Percentiles rank a stretch among this genome's conserved stretches.
phyloP scores from a whole-genome alignment of 2,329 filamentous ascomycete genomes.

The Cyanodermella asteris region DNA sequence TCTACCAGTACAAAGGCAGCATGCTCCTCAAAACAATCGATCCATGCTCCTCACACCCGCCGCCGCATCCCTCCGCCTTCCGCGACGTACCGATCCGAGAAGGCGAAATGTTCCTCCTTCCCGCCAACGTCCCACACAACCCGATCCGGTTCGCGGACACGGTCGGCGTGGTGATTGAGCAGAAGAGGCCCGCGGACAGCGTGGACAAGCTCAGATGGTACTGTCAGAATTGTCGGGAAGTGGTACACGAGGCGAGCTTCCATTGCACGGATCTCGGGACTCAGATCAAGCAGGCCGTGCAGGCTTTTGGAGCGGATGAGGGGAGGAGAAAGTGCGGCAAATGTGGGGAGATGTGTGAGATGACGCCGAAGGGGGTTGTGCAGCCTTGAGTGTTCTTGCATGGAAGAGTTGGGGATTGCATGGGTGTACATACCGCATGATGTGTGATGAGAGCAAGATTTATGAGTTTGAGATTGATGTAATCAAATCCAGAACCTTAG shows the following conservation, averaged over 20 bases:
- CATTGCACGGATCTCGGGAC: constrained; percentile 77
- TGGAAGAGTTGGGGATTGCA: too few relatives aligned
- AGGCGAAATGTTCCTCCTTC: constrained; percentile 83
- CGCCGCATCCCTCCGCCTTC: too few relatives aligned
- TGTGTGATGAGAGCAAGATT: too few relatives aligned
- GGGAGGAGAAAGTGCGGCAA: constrained; percentile 50
- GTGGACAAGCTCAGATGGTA: constrained; percentile 81
- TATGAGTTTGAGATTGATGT: too few relatives aligned
- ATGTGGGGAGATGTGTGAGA: constrained; percentile 58
- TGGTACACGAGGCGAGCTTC: constrained; percentile 74
- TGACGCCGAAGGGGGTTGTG: constrained; percentile 29
- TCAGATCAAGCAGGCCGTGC: constrained; percentile 82
- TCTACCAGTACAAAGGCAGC: constrained; percentile 84
- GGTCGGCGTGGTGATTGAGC: constrained; percentile 83
- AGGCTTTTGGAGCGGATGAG: constrained; percentile 51
- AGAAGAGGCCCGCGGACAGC: constrained; percentile 46
- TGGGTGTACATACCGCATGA: too few relatives aligned
- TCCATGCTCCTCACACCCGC: constrained; percentile 18
- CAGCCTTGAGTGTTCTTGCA: constrained; percentile 6
- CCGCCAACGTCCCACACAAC: constrained; percentile 88
- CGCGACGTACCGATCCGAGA: constrained; percentile 75
- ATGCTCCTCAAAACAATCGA: constrained; percentile 92
- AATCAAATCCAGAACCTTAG: too few relatives aligned
- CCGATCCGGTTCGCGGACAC: constrained; percentile 84
- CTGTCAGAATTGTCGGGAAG: constrained; percentile 44